Evolutionary conservation across 225 moss, liverwort and hornwort species (phyloP).

Genomic region (Pleurozium schreberi): DNA sequence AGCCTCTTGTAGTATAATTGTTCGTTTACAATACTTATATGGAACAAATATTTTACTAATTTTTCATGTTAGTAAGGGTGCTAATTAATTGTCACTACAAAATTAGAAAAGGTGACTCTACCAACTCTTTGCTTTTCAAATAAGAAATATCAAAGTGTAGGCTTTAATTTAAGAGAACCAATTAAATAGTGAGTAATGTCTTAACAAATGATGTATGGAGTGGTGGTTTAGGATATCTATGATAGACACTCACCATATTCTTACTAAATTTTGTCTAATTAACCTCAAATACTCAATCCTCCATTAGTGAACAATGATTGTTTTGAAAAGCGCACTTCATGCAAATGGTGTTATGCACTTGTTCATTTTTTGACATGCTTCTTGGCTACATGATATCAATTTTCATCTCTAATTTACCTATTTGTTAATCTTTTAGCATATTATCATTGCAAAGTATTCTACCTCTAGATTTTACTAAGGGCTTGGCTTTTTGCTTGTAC

Average conservation of each 20-base stretch:
- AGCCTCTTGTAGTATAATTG: fast-evolving
- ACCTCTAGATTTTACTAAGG: background rate
- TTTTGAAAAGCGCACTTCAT: background rate
- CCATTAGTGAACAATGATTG: background rate
- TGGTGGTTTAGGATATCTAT: background rate
- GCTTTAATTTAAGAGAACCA: background rate
- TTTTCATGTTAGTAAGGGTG: background rate
- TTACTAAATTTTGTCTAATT: background rate
- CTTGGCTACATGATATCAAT: background rate
- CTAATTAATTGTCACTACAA: background rate
- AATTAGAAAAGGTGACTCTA: background rate
- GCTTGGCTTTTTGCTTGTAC: background rate
- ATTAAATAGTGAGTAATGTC: background rate
- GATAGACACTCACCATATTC: background rate
- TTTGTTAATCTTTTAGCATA: background rate
- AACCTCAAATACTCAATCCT: background rate
- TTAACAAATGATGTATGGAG: background rate
- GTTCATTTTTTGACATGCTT: background rate
- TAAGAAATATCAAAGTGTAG: background rate
- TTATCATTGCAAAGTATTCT: background rate
- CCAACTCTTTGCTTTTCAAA: background rate
- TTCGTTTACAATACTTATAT: background rate
- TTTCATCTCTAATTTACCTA: background rate
- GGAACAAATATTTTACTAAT: background rate
- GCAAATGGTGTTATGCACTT: background rate